Base-by-base conservation (phyloP, 2,329 filamentous ascomycete species). In the Aphanocladium album region DNA sequence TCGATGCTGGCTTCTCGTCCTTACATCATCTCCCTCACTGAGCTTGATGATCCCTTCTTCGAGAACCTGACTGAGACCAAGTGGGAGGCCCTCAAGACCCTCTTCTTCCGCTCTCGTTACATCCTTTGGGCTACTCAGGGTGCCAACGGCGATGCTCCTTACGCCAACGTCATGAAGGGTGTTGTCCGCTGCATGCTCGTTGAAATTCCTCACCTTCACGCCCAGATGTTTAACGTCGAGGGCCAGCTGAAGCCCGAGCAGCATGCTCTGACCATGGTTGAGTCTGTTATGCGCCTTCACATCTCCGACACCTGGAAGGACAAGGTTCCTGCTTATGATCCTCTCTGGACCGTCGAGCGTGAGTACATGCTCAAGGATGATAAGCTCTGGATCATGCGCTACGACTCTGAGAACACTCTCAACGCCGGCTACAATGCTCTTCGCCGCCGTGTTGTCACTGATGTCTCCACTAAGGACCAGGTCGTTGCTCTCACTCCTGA, bases 121-220 rank as follows among this genome's bases (percentile, higher is more conserved):
- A 52, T 63, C 16, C 17, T 63, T 11, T 63, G 62, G 62, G 62
- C 57, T 9, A 63, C 60, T 14, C 53, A 54, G 25, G 62, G 62
- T 41, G 54, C 60, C 37, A 55, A 61, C 21, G 55, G 54, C 16
- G 62, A 59, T 33, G 57, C 57, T 43, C 60, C 60, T 41, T 60
- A 60, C 37, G 60, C 60, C 37, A 62, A 58, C 35, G 50, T 63
- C 30, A 62, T 59, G 55, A 46, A 51, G 50, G 62, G 62, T 46
- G 49, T 63, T 17, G 49, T 63, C 21, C 60, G 62, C 12, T 61
- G 55, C 37, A 25, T 59, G 45, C 51, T 59, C 21, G 50, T 55
- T 23, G 62, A 63, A 16, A 56, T 63, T 17, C 56, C 60, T 5
- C 57, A 58, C 46, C 47, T 62, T 37, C 39, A 54, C 41, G 27